Conservation (phyloP, 2,329 filamentous ascomycete genomes). For the Colletotrichum spinosum region DNA sequence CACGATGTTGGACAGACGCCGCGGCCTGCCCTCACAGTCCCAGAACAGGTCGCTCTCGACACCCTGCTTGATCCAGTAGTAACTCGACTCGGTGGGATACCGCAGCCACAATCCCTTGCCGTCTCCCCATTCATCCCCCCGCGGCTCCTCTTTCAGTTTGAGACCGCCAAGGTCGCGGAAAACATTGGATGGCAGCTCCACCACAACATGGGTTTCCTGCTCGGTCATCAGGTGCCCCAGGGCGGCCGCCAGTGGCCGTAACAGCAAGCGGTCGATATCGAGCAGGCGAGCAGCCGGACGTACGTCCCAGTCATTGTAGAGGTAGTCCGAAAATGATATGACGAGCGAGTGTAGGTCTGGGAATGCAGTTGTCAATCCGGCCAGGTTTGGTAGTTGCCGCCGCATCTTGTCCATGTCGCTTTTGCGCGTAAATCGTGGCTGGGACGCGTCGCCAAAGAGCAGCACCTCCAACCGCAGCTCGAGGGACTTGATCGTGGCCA, state of each 20-base stretch:
- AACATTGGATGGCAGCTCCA: slow-evolving; percentile 15
- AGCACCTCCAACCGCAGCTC: slow-evolving; percentile 43
- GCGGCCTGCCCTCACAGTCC: background rate
- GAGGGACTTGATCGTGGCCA: slow-evolving; percentile 39
- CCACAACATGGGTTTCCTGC: background rate
- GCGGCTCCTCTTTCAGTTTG: slow-evolving; percentile 1
- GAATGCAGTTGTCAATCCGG: background rate
- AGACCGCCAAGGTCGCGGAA: slow-evolving; percentile 4
- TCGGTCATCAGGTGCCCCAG: slow-evolving; percentile 1
- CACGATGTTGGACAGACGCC: background rate
- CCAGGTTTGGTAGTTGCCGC: background rate
- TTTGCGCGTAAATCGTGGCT: slow-evolving; percentile 3
- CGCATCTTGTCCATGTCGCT: slow-evolving; percentile 4
- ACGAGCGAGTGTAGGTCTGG: slow-evolving; percentile 7
- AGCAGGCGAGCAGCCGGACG: slow-evolving; percentile 6
- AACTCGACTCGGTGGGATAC: slow-evolving; percentile 1
- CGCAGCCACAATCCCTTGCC: background rate
- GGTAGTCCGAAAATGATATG: slow-evolving; percentile 8
- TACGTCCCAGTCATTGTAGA: background rate
- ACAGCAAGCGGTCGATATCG: slow-evolving; percentile 18
- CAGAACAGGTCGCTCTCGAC: slow-evolving; percentile 1
- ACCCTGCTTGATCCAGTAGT: slow-evolving; percentile 1
- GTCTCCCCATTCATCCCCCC: slow-evolving; percentile 1
- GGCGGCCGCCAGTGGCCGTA: slow-evolving; percentile 3
- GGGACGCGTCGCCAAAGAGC: slow-evolving; percentile 16